Conservation (phyloP, 768 basidiomycete species). For the Phanerodontia chrysosporium region DNA sequence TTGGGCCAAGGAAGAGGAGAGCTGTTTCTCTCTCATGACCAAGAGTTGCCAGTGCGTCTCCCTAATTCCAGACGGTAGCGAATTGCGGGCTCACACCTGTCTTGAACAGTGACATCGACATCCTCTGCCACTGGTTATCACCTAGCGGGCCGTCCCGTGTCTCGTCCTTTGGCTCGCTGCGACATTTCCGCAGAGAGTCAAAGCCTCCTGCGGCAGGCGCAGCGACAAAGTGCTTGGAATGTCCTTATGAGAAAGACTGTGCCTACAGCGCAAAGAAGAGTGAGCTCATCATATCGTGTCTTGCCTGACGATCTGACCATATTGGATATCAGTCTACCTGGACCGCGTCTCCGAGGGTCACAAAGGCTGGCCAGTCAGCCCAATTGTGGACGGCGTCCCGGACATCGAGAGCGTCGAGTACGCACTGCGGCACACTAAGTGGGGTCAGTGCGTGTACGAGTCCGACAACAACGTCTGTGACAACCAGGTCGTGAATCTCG, state of each 20-base stretch:
- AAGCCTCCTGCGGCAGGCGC: constrained; percentile 69
- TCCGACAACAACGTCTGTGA: constrained; percentile 84
- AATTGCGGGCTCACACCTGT: neutral
- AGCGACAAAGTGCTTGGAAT: constrained; percentile 74
- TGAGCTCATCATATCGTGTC: constrained; percentile 26
- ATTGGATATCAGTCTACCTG: constrained; percentile 63
- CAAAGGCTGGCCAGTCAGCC: constrained; percentile 59
- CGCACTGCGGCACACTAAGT: constrained; percentile 66
- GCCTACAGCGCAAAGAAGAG: constrained; percentile 87
- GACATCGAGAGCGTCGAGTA: constrained; percentile 83
- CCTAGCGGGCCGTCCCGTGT: constrained; percentile 63
- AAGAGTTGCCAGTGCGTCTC: constrained; percentile 84
- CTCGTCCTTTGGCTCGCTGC: constrained; percentile 83
- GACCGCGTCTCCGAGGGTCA: constrained; percentile 59
- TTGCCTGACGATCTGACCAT: neutral
- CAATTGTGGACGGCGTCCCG: constrained; percentile 75
- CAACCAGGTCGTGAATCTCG: constrained; percentile 87
- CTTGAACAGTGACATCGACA: constrained; percentile 72
- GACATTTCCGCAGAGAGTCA: constrained; percentile 69
- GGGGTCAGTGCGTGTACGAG: constrained; percentile 85
- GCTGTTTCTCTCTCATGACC: constrained; percentile 82
- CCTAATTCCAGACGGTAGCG: neutral
- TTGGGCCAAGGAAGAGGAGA: constrained; percentile 66
- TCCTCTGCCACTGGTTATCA: constrained; percentile 73
- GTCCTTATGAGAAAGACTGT: constrained; percentile 66